phyloP scores from a whole-genome alignment of 257 asterid species.

The Solanum bukasovii region DNA sequence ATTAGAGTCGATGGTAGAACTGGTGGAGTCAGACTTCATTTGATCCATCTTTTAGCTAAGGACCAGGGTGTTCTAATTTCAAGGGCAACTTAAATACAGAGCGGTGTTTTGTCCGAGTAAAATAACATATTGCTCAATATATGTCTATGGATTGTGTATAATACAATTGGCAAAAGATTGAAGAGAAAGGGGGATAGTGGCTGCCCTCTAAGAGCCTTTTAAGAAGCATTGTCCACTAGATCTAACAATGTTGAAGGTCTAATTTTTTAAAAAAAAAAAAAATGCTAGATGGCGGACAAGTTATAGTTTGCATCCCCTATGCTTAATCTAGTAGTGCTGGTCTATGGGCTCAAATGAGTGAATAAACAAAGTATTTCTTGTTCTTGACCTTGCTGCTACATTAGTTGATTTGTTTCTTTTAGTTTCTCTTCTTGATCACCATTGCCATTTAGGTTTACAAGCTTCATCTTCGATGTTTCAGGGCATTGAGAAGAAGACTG shows the following conservation, averaged over 20 bases:
- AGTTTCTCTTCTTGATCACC: background rate
- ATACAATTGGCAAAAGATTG: background rate
- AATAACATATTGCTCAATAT: background rate
- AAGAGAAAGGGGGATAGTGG: background rate
- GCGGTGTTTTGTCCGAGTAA: background rate
- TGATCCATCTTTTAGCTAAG: background rate
- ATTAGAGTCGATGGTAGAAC: background rate
- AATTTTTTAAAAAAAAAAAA: too few relatives aligned
- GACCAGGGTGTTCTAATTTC: background rate
- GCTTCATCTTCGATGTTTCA: constrained; percentile 16
- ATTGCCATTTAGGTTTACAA: background rate
- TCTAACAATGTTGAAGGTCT: background rate
- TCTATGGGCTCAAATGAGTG: background rate
- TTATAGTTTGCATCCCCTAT: background rate
- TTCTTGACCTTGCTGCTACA: background rate
- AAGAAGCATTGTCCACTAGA: background rate
- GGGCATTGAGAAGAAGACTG: constrained; percentile 98
- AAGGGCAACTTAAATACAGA: background rate
- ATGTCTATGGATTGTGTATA: background rate
- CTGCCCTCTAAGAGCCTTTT: background rate
- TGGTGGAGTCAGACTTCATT: background rate
- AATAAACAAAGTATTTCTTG: background rate
- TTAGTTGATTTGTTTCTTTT: background rate
- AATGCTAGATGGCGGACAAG: background rate
- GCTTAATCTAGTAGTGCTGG: background rate